These are phyloP conservation scores for Scedosporium minutisporum DNA, from an alignment of 2,329 filamentous ascomycete species.

Conservation along the genomic window DNA sequence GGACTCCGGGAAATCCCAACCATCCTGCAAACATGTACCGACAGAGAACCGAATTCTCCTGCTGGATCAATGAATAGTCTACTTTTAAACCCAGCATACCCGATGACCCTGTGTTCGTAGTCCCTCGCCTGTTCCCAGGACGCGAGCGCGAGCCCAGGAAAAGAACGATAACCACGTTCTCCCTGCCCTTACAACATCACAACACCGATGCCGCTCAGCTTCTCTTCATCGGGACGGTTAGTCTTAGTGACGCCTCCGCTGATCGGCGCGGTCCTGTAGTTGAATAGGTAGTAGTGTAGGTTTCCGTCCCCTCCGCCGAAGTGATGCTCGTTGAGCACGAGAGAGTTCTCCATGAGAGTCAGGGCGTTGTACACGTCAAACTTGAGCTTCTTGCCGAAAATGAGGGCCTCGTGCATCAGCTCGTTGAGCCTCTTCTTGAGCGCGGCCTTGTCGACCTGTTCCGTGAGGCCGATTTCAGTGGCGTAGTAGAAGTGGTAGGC, in stretches of 20 bases:
- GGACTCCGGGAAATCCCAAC: no score
- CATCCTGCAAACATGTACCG: no score
- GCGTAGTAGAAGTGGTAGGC: slow-evolving; percentile 98
- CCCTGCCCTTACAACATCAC: slow-evolving; percentile 53
- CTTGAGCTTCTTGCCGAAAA: slow-evolving; percentile 70
- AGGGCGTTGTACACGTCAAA: slow-evolving; percentile 98
- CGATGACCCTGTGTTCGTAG: no score
- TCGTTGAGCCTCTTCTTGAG: slow-evolving; percentile 73
- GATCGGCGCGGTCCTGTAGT: slow-evolving; percentile 84
- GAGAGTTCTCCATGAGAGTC: slow-evolving; percentile 83
- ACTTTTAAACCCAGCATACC: no score
- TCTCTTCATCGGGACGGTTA: slow-evolving; percentile 67
- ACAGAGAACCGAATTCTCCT: no score
- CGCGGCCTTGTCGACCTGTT: slow-evolving; percentile 41
- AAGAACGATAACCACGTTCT: neutral
- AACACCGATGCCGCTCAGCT: slow-evolving; percentile 78
- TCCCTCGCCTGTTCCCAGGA: no score
- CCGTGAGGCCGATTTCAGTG: slow-evolving; percentile 62
- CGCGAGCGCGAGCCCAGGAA: no score
- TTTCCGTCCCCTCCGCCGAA: slow-evolving; percentile 92
- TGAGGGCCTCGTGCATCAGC: slow-evolving; percentile 75
- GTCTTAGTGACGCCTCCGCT: slow-evolving; percentile 72
- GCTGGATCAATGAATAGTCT: no score
- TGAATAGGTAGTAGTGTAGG: slow-evolving; percentile 95
- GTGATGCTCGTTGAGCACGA: slow-evolving; percentile 90